A percentile compares a stretch with the other conserved stretches of the same genome.
Evolutionary conservation across 164 flowering plant genomes (phyloP).

Genomic region (Santalum album): DNA sequence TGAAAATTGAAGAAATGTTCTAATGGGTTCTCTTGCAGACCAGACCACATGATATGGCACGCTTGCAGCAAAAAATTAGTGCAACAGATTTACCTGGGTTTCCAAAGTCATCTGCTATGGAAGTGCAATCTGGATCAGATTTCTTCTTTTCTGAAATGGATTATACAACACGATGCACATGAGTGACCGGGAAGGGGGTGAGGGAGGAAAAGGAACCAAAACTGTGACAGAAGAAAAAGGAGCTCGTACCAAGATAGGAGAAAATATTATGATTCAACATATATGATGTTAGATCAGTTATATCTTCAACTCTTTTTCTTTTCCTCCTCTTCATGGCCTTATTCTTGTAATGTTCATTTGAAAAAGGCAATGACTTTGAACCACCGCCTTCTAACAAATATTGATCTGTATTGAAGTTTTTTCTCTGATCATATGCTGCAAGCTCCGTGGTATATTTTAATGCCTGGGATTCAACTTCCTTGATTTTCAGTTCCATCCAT

Average conservation of each 20-base stretch:
- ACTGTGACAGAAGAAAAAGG: conserved; percentile 5
- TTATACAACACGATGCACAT: conserved; percentile 4
- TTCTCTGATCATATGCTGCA: conserved; percentile 27
- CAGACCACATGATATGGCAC: no score
- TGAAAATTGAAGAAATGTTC: no score
- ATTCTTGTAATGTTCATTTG: conserved; percentile 19
- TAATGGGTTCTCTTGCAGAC: no score
- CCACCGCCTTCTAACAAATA: conserved; percentile 29
- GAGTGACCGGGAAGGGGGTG: neutral
- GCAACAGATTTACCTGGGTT: conserved; percentile 33
- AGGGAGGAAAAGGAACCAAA: conserved; percentile 2
- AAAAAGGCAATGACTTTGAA: conserved; percentile 54
- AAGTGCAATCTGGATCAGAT: conserved; percentile 44
- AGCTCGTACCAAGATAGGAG: conserved; percentile 63
- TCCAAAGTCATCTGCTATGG: conserved; percentile 45
- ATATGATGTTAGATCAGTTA: conserved; percentile 40
- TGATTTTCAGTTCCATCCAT: conserved; percentile 78
- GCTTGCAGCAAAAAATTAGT: neutral
- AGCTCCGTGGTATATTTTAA: conserved; percentile 44
- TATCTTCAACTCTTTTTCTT: conserved; percentile 65
- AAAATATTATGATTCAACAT: conserved; percentile 72
- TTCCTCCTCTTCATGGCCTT: conserved; percentile 62
- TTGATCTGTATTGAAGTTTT: conserved; percentile 24
- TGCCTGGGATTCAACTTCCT: conserved; percentile 58
- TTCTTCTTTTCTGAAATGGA: conserved; percentile 62